Evolutionary conservation across 2,329 filamentous ascomycete genomes (phyloP), one percentile per base, ranked within the genome.

Genomic region (Fusarium sp.): DNA sequence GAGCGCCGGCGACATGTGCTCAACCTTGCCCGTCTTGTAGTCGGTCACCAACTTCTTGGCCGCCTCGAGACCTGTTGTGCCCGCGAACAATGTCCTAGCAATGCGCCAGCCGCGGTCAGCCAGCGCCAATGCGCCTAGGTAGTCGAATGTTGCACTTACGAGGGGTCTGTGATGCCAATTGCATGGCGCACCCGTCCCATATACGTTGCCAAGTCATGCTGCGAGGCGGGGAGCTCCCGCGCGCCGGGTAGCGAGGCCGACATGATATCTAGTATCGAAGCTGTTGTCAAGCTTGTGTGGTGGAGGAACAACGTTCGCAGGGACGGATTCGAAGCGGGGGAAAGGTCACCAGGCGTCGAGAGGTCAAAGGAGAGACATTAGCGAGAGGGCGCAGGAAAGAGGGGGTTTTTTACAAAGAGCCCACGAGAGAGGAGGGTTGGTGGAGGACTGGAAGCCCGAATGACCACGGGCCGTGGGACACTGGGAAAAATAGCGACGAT

Each of bases 151-250:
- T 49, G 51, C 67, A 81, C 92, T 89, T 85, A 98, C 95, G 94
- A 96, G 73, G 96, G 96, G 84, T 99, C 96, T 78, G 94, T 91
- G 75, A 99, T 89, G 75, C 94, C 90, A 66, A 92, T 91, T 16
- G 93, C 90, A 83, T 99, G 95, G 82, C 87, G 89, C 77, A 98
- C 96, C 64, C 96, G 90, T 71, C 96, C 96, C 92, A 92, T 96
- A 83, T 99, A 99, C 50, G 94, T 97, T 78, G 82, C 88, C 76
- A 99, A 86, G 79, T 99, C 93, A 87, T 96, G 95, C 81, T 93
- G 93, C 59, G 96, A 99, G 61, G 90, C 89, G 67, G 96, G 96
- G 70, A 97, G 86, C 80, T 97, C 93, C 79, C 95, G 91, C 75
- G 82, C 82, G 64, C 89, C 89, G 53, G 88, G 88, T 31, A 91